Conservation (phyloP, 2,329 filamentous ascomycete species). For the Penicillium sp. region DNA sequence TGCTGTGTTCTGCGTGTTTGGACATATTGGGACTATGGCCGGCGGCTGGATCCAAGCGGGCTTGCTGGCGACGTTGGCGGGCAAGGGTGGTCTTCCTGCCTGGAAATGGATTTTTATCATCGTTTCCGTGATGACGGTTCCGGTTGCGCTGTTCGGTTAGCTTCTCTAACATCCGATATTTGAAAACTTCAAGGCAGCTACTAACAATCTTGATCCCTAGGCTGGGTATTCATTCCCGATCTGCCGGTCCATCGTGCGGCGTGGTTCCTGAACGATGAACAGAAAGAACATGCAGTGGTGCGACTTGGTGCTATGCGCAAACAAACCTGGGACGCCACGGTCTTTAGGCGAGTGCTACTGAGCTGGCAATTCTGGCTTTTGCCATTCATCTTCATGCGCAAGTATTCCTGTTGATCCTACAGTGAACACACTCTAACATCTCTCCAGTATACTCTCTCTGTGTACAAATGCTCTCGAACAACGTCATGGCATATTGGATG, state of each 20-base stretch:
- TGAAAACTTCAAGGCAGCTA: neutral
- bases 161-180: neutral
- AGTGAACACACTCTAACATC: conserved; percentile 1
- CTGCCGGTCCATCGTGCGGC: conserved; percentile 46
- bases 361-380: conserved; percentile 53
- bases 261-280: conserved; percentile 39
- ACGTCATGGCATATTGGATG: conserved; percentile 51
- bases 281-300: conserved; percentile 39
- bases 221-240: conserved; percentile 50
- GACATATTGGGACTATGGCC: conserved; percentile 48
- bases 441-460: conserved; percentile 45
- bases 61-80: conserved; percentile 39
- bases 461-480: conserved; percentile 47
- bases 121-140: conserved; percentile 46
- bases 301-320: conserved; percentile 38
- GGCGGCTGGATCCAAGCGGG: conserved; percentile 51
- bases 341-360: conserved; percentile 37
- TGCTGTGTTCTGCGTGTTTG: conserved; percentile 42
- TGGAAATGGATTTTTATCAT: conserved; percentile 51
- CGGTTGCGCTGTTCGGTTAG: conserved; percentile 45
- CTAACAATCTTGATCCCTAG: conserved; percentile 16
- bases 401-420: conserved; percentile 6
- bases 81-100: conserved; percentile 39
- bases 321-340: conserved; percentile 30
- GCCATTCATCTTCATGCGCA: conserved; percentile 50